Conservation (phyloP, 2,329 filamentous ascomycete genomes). For the Lasiodiplodia hormozganensis region DNA sequence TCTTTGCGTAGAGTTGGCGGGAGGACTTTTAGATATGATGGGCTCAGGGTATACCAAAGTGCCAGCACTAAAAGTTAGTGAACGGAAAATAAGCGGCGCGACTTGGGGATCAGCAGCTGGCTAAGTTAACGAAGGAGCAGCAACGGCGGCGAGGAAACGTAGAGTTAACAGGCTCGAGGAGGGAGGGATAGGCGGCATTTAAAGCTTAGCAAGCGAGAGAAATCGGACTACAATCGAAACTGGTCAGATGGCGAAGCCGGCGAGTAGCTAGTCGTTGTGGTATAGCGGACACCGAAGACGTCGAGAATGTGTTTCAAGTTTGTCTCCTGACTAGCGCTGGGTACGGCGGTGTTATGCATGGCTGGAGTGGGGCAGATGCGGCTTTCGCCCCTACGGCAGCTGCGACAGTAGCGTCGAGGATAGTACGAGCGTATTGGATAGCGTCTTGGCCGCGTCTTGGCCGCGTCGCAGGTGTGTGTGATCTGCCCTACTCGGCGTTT, state of each 20-base stretch:
- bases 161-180: not conserved
- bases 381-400: conserved; percentile 2
- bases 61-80: conserved; percentile 20
- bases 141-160: conserved; percentile 16
- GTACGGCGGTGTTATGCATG: conserved; percentile 1
- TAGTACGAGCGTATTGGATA: not conserved
- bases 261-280: not conserved
- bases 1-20: not conserved
- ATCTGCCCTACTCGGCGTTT: conserved; percentile 14
- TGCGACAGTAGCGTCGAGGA: conserved; percentile 9
- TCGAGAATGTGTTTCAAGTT: conserved; percentile 20
- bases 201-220: conserved; percentile 19
- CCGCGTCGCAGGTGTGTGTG: not conserved
- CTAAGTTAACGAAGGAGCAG: conserved; percentile 14
- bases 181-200: conserved; percentile 21
- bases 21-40: not conserved
- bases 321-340: conserved; percentile 25
- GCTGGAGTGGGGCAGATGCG: conserved; percentile 13
- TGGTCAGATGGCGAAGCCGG: conserved; percentile 16
- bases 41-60: conserved; percentile 18
- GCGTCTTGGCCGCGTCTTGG: conserved; percentile 1
- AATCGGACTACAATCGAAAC: conserved; percentile 22
- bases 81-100: conserved; percentile 3
- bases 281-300: conserved; percentile 6
- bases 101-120: conserved; percentile 13